phyloP scores from a whole-genome alignment of 2,329 filamentous ascomycete species.

The Calonectria montana region DNA sequence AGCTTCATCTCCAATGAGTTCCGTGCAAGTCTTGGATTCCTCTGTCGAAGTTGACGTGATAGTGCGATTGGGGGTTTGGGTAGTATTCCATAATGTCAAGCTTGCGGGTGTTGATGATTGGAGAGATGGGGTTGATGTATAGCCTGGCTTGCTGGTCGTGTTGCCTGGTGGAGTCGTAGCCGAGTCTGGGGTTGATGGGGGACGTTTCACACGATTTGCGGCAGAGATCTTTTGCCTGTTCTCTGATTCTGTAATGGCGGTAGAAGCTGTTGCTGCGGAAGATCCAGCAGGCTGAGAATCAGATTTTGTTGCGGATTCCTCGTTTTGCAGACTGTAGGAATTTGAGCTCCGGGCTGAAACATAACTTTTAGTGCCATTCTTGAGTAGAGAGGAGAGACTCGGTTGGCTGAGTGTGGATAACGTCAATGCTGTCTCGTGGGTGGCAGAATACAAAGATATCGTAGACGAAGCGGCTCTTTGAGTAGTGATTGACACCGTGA shows the following conservation, averaged over 20 bases:
- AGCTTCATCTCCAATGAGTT: conserved; percentile 42
- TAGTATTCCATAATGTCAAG: conserved; percentile 29
- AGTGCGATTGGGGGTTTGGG: conserved; percentile 17
- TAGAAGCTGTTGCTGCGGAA: not conserved
- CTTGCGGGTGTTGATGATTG: conserved; percentile 11
- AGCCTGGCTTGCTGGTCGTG: not conserved
- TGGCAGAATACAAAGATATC: not conserved
- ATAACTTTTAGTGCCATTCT: not conserved
- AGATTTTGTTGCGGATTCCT: not conserved
- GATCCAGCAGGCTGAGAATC: not conserved
- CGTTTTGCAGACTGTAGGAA: not conserved
- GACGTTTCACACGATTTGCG: not conserved
- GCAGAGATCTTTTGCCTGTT: not conserved
- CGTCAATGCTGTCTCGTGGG: not conserved
- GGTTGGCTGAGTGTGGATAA: not conserved
- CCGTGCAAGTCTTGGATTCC: conserved; percentile 47
- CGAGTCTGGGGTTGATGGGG: not conserved
- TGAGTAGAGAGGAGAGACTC: not conserved
- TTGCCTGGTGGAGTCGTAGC: not conserved
- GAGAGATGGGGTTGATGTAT: not conserved
- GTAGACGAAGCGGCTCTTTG: not conserved
- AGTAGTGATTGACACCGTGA: not conserved
- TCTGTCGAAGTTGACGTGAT: conserved; percentile 31
- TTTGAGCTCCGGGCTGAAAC: not conserved
- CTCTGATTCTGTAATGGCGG: not conserved